Evolutionary conservation across 345 rosid species (phyloP), one percentile per base, ranked within the genome.

Genomic region (Combretum micranthum): DNA sequence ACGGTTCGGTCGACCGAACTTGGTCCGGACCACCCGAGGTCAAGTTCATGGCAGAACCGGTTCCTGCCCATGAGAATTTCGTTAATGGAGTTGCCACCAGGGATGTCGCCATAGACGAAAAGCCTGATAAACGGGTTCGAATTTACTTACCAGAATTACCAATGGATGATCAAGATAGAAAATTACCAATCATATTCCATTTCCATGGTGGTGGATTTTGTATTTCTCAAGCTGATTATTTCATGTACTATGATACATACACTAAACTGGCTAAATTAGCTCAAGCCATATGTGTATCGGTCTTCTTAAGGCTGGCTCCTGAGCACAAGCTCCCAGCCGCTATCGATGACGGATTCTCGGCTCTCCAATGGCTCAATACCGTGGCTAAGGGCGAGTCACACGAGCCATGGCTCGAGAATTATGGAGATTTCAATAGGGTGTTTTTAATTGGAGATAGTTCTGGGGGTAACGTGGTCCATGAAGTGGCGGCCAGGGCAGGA

Each of bases 1-100:
- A 82, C 22, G 93, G 86, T 44, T 76, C 77, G 0, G 82, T 82
- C 6, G 93, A 80, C 65, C 65, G 93, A 18, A 61, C 80, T 2
- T 82, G 93, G 93, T 71, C 72, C 0, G 93, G 88, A 6, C 84
- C 93, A 0, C 88, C 88, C 0, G 69, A 76, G 55, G 66, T 71
- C 65, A 85, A 75, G 77, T 82, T 82, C 83, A 59, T 80, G 77
- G 19, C 75, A 3, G 88, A 82, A 4, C 58, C 86, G 0, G 86
- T 80, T 15, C 75, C 81, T 13, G 64, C 81, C 25, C 86, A 85
- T 20, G 65, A 69, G 8, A 19, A 71, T 0, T 85, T 85, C 63
- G 42, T 73, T 1, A 64, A 66, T 0, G 79, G 93, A 10, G 88
- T 80, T 0, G 84, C 88, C 50, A 59, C 69, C 1, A 65, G 72